Percentiles rank a stretch among this genome's conserved stretches.
These are phyloP conservation scores for Lippia alba DNA, from an alignment of 305 asterid species.

Conservation along the genomic window DNA sequence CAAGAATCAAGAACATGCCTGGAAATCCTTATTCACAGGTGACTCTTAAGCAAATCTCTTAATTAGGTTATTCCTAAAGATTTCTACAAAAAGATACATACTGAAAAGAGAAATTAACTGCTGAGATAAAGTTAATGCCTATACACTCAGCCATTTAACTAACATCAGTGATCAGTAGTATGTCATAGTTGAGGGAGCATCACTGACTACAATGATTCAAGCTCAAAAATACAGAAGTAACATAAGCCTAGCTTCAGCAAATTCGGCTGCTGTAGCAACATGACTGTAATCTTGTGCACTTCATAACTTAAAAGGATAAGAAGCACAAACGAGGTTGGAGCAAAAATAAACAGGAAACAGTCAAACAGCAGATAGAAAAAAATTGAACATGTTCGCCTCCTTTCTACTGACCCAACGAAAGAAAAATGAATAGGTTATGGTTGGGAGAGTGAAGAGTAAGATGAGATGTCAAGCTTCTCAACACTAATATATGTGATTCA, in stretches of 20 bases:
- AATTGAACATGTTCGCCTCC: slow-evolving; percentile 8
- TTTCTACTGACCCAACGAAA: slow-evolving; percentile 17
- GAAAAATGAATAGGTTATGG: background rate
- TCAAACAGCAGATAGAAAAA: slow-evolving; percentile 1
- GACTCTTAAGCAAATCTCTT: slow-evolving; percentile 20
- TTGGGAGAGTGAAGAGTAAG: background rate
- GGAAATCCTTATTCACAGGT: slow-evolving; percentile 13
- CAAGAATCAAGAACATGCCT: background rate
- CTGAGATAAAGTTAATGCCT: slow-evolving; percentile 18
- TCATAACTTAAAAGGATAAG: background rate
- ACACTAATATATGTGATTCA: background rate
- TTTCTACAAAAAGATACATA: background rate
- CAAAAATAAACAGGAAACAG: slow-evolving; percentile 18
- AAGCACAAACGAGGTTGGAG: slow-evolving; percentile 16
- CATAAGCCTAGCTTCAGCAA: background rate
- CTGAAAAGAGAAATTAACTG: background rate
- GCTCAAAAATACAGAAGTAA: slow-evolving; percentile 6
- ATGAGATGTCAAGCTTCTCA: slow-evolving; percentile 11
- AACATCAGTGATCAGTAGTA: background rate
- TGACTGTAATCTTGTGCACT: background rate
- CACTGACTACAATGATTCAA: background rate
- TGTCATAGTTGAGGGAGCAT: background rate
- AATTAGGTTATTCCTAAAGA: background rate
- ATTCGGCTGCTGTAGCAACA: background rate
- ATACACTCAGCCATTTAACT: slow-evolving; percentile 11